phyloP scores from a whole-genome alignment of 805 yeast genomes.

The Candida pseudofarinosa region DNA sequence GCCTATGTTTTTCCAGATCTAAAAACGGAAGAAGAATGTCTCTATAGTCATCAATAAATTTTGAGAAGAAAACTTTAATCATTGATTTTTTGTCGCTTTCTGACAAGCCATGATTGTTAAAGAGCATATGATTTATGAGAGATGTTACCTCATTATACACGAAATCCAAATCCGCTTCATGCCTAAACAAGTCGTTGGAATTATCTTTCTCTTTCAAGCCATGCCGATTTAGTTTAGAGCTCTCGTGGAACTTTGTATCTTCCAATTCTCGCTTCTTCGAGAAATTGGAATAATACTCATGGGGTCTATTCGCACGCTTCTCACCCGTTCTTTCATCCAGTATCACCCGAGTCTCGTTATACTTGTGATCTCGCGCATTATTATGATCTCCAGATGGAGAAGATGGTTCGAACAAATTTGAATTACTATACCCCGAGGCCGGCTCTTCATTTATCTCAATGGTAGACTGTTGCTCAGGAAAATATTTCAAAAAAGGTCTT shows the following conservation, averaged over 20 bases:
- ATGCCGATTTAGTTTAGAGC: not conserved
- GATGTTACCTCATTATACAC: constrained; percentile 7
- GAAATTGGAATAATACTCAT: not conserved
- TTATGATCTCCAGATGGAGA: not conserved
- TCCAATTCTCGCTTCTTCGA: not conserved
- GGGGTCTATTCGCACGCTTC: not conserved
- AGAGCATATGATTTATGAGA: constrained; percentile 4
- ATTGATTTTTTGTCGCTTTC: constrained; percentile 10
- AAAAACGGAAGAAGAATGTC: not conserved
- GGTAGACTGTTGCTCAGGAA: not conserved
- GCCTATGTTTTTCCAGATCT: not conserved
- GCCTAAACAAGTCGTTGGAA: constrained; percentile 1
- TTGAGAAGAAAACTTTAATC: constrained; percentile 11
- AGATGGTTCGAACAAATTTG: not conserved
- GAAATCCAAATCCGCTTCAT: not conserved
- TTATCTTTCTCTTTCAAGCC: not conserved
- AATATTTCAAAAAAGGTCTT: not conserved
- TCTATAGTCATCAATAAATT: constrained; percentile 11
- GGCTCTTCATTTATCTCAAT: not conserved
- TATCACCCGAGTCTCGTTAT: not conserved
- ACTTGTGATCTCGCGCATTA: not conserved
- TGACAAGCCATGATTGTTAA: constrained; percentile 7
- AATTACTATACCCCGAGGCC: not conserved
- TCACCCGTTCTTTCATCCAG: not conserved
- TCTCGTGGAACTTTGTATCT: not conserved